Base-by-base conservation (phyloP, 768 basidiomycete species). In the Lentinula guzmanii region DNA sequence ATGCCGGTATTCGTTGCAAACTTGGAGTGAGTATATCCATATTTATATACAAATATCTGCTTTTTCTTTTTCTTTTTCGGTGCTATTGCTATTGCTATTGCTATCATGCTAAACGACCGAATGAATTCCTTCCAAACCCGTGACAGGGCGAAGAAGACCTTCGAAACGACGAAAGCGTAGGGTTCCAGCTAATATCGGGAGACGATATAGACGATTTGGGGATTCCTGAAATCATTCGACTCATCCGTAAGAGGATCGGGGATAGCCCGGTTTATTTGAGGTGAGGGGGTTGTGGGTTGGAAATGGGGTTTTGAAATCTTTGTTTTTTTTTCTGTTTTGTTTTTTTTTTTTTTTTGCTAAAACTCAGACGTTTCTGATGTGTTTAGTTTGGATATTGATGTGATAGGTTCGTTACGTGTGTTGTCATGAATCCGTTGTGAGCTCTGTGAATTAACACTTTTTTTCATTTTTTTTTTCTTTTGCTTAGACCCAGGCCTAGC, bases 191-290 rank as follows among this genome's bases (percentile, higher is more conserved):
- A 56, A 86, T 95, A 60, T 82, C 86, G 5, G 85, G 86, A 10
- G 90, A 91, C 64, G 93, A 94, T 63, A 86, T 95, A 55, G 93
- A 95, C 63, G 90, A 93, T 61, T 64, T 87, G 42, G 93, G 93
- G 3, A 77, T 91, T 31, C 68, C 80, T 4, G 85, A 85, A 57
- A 87, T 97, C 65, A 78, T 91, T 62, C 73, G 78, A 58, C 81
- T 83, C 60, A 93, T 96, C 62, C 83, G 87, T 66, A 70, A 77
- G 37, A 80, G 91, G 48, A 82, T 95, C 5, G 92, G 91, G 13
- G 76, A 83, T 66, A 82, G 77, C 35, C 91, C 93, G 0, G 89
- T 91, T 1, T 93, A 93, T 71, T 76, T 95, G 13, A 90, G 87
- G 71, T 85, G 77, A 42, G 80, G 6, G 8, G 21, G n/a, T 21